These are phyloP conservation scores for Magnolia officinalis DNA, from an alignment of 164 flowering plant genomes.

Conservation along the genomic window DNA sequence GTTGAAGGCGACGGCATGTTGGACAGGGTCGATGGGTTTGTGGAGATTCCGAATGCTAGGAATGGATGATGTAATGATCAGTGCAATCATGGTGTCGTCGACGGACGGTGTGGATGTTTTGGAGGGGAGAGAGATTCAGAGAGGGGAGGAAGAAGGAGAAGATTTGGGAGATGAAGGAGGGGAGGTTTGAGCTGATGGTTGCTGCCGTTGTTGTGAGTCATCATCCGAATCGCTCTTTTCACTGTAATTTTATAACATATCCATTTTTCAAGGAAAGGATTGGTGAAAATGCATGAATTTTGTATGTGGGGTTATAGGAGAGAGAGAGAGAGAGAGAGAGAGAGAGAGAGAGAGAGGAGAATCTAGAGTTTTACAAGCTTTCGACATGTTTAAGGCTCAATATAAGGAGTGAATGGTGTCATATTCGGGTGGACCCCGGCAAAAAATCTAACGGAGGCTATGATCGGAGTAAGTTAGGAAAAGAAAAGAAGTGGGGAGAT, in stretches of 20 bases:
- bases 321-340: no score
- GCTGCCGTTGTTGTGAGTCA: neutral
- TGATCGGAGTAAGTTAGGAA: no score
- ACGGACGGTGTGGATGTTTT: slow-evolving; percentile 80
- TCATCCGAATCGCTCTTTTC: slow-evolving; percentile 1
- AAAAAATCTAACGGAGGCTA: no score
- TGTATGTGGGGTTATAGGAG: no score
- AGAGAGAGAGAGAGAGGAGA: no score
- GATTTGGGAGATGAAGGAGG: slow-evolving; percentile 6
- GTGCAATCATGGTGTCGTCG: slow-evolving; percentile 71
- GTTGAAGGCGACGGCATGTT: slow-evolving; percentile 68
- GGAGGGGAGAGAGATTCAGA: slow-evolving; percentile 45
- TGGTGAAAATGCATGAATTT: neutral
- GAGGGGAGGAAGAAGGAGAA: slow-evolving; percentile 48
- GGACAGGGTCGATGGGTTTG: slow-evolving; percentile 77
- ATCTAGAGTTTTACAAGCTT: no score
- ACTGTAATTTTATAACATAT: slow-evolving; percentile 1
- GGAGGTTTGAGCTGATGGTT: neutral
- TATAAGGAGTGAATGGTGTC: no score
- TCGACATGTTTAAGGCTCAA: no score
- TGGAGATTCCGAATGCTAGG: slow-evolving; percentile 18
- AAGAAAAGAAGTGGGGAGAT: no score
- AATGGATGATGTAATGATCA: slow-evolving; percentile 38
- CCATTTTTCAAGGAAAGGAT: neutral
- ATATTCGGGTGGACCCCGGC: no score